Conservation (phyloP, 2,329 filamentous ascomycete species). For the Paecilomyces dactylethromorphus region DNA sequence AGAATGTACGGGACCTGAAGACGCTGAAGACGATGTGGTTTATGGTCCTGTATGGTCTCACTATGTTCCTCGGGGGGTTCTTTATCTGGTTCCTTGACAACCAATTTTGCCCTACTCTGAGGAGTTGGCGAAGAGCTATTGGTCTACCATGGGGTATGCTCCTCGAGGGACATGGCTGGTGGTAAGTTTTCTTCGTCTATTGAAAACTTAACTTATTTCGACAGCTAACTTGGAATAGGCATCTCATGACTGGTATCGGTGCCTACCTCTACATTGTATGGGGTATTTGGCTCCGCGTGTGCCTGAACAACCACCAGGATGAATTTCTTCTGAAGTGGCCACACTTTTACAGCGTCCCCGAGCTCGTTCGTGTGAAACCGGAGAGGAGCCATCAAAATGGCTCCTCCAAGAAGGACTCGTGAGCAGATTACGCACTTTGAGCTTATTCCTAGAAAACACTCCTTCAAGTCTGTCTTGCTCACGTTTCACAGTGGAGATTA, state of each 20-base stretch:
- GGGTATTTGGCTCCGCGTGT: constrained; percentile 75
- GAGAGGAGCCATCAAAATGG: constrained; percentile 13
- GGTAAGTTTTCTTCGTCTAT: constrained; percentile 40
- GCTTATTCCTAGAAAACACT: neutral
- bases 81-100: constrained; percentile 75
- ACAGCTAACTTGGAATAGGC: constrained; percentile 42
- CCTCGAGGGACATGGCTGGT: constrained; percentile 68
- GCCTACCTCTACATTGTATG: constrained; percentile 81
- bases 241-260: constrained; percentile 73
- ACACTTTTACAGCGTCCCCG: constrained; percentile 52
- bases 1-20: constrained; percentile 50
- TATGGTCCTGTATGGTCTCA: constrained; percentile 63
- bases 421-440: constrained; percentile 1
- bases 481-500: neutral
- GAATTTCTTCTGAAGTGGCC: constrained; percentile 68
- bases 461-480: constrained; percentile 3
- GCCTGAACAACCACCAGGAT: constrained; percentile 64
- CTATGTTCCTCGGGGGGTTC: constrained; percentile 68
- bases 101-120: constrained; percentile 61
- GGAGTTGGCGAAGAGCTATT: constrained; percentile 58
- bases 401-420: constrained; percentile 23
- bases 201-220: neutral
- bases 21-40: constrained; percentile 67
- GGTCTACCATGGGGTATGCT: constrained; percentile 75
- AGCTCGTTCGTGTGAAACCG: constrained; percentile 37